Conservation (phyloP, 805 yeast species). For the Ogataea nitratoaversa region DNA sequence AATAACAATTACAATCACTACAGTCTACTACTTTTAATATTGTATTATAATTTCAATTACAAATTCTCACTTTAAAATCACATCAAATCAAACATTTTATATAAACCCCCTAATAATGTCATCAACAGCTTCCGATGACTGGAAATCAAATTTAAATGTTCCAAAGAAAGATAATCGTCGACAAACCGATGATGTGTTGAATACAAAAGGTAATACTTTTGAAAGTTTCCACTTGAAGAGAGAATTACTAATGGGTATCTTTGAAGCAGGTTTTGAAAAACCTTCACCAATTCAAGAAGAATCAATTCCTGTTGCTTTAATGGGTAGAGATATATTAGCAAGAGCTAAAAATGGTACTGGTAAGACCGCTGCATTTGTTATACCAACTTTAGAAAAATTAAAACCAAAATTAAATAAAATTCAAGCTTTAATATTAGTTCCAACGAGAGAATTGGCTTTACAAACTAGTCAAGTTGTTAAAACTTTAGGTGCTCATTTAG, state of each 20-base stretch:
- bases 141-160: conserved; percentile 72
- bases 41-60: too few species aligned
- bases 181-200: conserved; percentile 93
- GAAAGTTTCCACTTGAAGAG: conserved; percentile 91
- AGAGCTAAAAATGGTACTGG: conserved; percentile 99
- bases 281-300: conserved; percentile 99
- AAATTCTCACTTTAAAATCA: too few species aligned
- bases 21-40: too few species aligned
- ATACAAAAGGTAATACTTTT: conserved; percentile 84
- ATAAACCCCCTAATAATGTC: conserved; percentile 6
- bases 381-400: conserved; percentile 85
- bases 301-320: conserved; percentile 89
- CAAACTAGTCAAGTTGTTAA: conserved; percentile 97
- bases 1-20: too few species aligned
- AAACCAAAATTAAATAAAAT: conserved; percentile 80
- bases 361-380: conserved; percentile 94
- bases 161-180: conserved; percentile 91
- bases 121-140: conserved; percentile 40
- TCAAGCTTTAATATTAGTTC: conserved; percentile 90
- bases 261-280: conserved; percentile 97
- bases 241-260: conserved; percentile 95
- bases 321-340: conserved; percentile 94
- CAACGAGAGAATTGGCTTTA: conserved; percentile 95
- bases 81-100: conserved; percentile 2
- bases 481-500: conserved; percentile 91